Base-by-base conservation (phyloP, 306 rosid species). In the Gynostemma pentaphyllum region DNA sequence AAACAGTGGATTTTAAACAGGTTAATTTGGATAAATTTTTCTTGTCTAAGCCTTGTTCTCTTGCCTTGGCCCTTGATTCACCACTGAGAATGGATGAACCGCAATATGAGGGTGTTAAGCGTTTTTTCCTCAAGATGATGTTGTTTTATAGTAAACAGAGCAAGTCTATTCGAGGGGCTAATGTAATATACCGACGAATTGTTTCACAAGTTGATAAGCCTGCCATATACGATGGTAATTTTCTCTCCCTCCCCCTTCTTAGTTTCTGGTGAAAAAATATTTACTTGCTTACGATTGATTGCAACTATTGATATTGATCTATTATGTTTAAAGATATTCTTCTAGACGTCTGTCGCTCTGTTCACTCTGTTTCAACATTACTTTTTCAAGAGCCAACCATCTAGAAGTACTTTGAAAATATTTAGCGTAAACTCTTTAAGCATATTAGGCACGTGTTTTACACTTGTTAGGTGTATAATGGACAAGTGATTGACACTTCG, bases 101-200 rank as follows among this genome's bases (percentile, higher is more conserved):
- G 36, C 57, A 84, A 21, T 86, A 72, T 28, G 79, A 62, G 77
- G 95, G 99, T 10, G 22, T 94, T 57, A 88, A 80, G 75, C 95
- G 68, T 66, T 40, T 83, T 54, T 12, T 88, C 13, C 74, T 94
- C 60, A 84, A 61, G 52, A 52, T 94, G 68, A 69, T 86, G 94
- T 22, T 88, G 70, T 94, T 88, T 75, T 94, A 88, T 70, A 84
- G 95, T 73, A 84, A 88, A 70, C 99, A 94, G 76, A 88, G 97
- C 84, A 84, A 42, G 78, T 87, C 94, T 11, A 88, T 94, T 79
- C 87, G 99, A 50, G 95, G 94, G 50, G 99, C 97, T 29, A 88
- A 86, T 76, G 94, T 81, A 8, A 89, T 86, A 1, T 94, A 82
- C 70, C 64, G n/a, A 51, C 74, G 99, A 69, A 83, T 94, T 21